Base-by-base conservation (phyloP, 768 basidiomycete genomes). In the Coprinellus aureogranulatus region DNA sequence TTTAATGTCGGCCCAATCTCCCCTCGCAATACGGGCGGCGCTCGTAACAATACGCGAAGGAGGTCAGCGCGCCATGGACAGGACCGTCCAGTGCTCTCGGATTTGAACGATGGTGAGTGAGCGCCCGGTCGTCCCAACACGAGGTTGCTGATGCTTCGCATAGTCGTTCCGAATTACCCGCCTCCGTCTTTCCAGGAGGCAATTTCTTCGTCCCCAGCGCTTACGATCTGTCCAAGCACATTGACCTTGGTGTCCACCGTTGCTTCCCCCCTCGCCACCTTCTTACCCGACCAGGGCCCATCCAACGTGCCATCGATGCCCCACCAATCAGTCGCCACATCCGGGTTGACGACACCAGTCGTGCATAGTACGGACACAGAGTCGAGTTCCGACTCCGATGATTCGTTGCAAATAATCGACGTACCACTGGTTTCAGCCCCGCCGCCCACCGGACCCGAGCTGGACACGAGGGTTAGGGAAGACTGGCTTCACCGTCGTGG, bases 121-220 rank as follows among this genome's bases (percentile, higher is more conserved):
- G 41, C 23, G 9, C 5, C 34, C 39, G 39, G 22, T 50, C 42
- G 22, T 41, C 9, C 48, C 23, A 28, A 28, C 30, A 39, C 11
- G 16, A 34, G 41, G 27, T 23, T 50, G 47, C 55, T 39, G 48
- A 56, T 52, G 46, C 28, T 62, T 62, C 47, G 40, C 58, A 65
- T 63, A 78, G 69, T 70, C 63, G 69, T 77, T 76, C 82, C 85
- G 26, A 81, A 89, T 65, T 88, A 87, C 65, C 87, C 86, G 6
- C 90, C 90, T 12, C 89, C 90, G 26, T 83, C 88, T 12, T 89
- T 90, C 62, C 83, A 84, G 59, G 89, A 91, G 69, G 86, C 86
- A 4, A 83, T 81, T 37, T 6, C 6, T 6, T 78, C 76, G 9
- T 76, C 78, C 14, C 75, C 78, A 4, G 66, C 81, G 2, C 50